phyloP scores from a whole-genome alignment of 805 yeast species.

The Groenewaldozyma tartarivorans region DNA sequence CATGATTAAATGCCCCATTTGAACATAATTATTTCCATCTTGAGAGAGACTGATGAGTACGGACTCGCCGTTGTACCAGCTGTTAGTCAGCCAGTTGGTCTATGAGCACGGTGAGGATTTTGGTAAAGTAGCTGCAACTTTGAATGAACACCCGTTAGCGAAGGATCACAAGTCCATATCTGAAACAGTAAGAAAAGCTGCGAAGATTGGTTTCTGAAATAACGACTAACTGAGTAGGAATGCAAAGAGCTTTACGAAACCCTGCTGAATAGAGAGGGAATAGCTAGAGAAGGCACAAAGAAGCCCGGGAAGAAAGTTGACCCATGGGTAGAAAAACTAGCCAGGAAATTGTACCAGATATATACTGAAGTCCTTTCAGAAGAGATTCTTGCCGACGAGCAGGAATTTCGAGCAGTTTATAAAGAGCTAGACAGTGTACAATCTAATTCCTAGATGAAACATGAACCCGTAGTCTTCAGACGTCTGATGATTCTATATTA shows the following conservation, averaged over 20 bases:
- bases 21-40: no score
- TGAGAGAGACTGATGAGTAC: no score
- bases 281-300: constrained; percentile 6
- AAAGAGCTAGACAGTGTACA: constrained; percentile 14
- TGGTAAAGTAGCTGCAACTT: constrained; percentile 15
- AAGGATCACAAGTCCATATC: background rate
- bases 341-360: constrained; percentile 19
- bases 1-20: no score
- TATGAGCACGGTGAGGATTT: constrained; percentile 23
- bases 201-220: no score
- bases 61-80: constrained; percentile 17
- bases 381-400: constrained; percentile 18
- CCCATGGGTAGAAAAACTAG: constrained; percentile 19
- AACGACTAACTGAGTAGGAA: no score
- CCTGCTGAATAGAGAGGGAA: constrained; percentile 14
- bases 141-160: constrained; percentile 24
- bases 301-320: constrained; percentile 4
- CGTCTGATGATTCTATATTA: no score
- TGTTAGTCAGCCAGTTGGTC: constrained; percentile 26
- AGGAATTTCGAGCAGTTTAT: constrained; percentile 16
- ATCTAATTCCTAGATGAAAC: no score
- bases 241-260: constrained; percentile 18
- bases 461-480: no score
- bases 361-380: constrained; percentile 18
- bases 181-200: no score